phyloP scores from a whole-genome alignment of 2,329 filamentous ascomycete genomes.

The Alternaria ventricosa region DNA sequence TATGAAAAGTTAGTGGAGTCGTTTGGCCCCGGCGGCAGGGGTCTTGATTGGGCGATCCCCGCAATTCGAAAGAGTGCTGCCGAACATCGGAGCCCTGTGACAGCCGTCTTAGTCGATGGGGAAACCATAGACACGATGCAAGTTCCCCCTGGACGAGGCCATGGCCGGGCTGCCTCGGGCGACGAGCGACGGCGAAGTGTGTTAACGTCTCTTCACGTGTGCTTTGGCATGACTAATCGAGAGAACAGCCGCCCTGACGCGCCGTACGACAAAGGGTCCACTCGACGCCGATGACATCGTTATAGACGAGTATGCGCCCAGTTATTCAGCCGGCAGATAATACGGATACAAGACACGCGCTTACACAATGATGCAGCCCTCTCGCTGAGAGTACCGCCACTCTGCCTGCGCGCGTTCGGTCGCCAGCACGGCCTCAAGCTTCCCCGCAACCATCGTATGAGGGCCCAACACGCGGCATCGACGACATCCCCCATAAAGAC shows the following conservation, averaged over 20 bases:
- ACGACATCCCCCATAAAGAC: conserved; percentile 65
- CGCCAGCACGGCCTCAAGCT: conserved; percentile 26
- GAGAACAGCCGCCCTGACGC: conserved; percentile 62
- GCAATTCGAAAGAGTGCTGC: conserved; percentile 5
- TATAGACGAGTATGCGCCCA: conserved; percentile 66
- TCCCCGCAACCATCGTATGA: conserved; percentile 28
- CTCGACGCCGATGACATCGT: conserved; percentile 66
- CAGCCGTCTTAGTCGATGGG: background rate
- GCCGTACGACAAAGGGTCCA: conserved; percentile 78
- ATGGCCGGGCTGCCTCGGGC: conserved; percentile 39
- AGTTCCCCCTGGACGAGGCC: conserved; percentile 21
- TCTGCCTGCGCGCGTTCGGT: conserved; percentile 28
- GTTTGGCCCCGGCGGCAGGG: background rate
- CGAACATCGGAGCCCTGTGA: conserved; percentile 19
- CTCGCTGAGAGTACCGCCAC: conserved; percentile 22
- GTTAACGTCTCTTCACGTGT: background rate
- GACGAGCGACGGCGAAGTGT: conserved; percentile 43
- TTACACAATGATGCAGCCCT: conserved; percentile 29
- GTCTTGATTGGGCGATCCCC: conserved; percentile 19
- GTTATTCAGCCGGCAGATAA: conserved; percentile 11
- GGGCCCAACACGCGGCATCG: conserved; percentile 25
- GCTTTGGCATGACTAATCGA: conserved; percentile 4
- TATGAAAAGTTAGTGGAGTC: conserved; percentile 20
- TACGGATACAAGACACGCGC: background rate
- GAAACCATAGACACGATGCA: conserved; percentile 13